These are phyloP conservation scores for Strigomonas galati DNA, from an alignment of 208 protist species.

Conservation along the genomic window DNA sequence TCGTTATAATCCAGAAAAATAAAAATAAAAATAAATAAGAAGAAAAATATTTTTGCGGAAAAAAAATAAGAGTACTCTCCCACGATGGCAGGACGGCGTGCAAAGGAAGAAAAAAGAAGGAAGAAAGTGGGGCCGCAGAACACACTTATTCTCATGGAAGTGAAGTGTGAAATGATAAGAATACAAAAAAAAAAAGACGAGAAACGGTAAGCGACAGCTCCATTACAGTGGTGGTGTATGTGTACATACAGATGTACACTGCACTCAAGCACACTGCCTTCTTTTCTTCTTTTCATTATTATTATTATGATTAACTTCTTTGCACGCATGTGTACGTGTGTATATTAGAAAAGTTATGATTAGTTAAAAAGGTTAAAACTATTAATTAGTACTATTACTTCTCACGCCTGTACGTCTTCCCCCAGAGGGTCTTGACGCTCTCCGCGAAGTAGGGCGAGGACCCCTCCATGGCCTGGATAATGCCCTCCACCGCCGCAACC, in stretches of 20 bases:
- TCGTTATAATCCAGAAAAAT: conserved; percentile 19
- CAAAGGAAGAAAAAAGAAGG: too few relatives aligned
- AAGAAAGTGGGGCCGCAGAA: too few relatives aligned
- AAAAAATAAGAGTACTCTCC: too few relatives aligned
- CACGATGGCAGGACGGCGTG: too few relatives aligned
- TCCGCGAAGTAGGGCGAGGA: conserved; percentile 43
- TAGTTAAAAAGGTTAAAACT: neutral
- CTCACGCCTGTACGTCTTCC: conserved; percentile 86
- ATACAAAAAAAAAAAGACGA: conserved; percentile 10
- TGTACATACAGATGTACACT: conserved; percentile 8
- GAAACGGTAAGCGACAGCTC: too few relatives aligned
- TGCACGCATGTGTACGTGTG: neutral
- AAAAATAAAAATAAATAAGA: conserved; percentile 15
- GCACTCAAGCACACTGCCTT: conserved; percentile 5
- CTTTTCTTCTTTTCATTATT: conserved; percentile 13
- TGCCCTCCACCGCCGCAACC: conserved; percentile 46
- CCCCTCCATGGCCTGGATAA: conserved; percentile 36
- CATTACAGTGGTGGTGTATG: neutral
- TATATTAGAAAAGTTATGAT: too few relatives aligned
- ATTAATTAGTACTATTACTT: conserved; percentile 36
- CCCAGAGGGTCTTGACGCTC: conserved; percentile 71
- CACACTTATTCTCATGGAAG: too few relatives aligned
- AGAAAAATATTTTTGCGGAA: neutral
- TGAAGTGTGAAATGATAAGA: conserved; percentile 1
- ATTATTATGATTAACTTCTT: conserved; percentile 14